These are phyloP conservation scores for Orbilia ellipsospora DNA, from an alignment of 2,329 filamentous ascomycete species.

Conservation along the genomic window DNA sequence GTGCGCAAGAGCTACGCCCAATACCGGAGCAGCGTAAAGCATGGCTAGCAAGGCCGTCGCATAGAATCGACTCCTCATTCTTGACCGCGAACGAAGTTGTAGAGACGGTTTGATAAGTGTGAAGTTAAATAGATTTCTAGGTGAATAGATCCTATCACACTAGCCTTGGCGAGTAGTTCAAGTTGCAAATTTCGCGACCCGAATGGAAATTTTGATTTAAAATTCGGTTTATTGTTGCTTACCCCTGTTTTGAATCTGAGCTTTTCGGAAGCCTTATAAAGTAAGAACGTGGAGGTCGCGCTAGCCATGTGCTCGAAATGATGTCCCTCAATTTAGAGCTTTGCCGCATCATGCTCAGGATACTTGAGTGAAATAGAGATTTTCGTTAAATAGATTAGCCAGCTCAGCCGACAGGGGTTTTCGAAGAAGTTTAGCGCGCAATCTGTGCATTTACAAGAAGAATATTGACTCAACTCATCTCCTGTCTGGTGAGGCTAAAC, in stretches of 20 bases:
- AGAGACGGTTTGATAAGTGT: no score
- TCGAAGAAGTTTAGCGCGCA: slow-evolving; percentile 16
- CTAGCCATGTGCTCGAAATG: slow-evolving; percentile 2
- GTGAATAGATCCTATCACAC: no score
- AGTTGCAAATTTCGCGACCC: no score
- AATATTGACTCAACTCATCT: slow-evolving; percentile 9
- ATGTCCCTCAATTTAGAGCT: slow-evolving; percentile 52
- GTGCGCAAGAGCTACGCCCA: slow-evolving; percentile 24
- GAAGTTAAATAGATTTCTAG: no score
- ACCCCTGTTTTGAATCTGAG: slow-evolving; percentile 1
- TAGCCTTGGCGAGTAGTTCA: no score
- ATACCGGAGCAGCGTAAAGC: slow-evolving; percentile 30
- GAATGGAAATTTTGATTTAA: slow-evolving; percentile 24
- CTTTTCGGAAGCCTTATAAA: not conserved
- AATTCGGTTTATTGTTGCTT: not conserved
- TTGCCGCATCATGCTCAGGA: slow-evolving; percentile 26
- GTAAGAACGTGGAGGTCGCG: slow-evolving; percentile 6
- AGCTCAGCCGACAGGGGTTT: not conserved
- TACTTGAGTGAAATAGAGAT: slow-evolving; percentile 11
- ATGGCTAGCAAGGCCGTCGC: slow-evolving; percentile 29
- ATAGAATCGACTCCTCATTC: not conserved
- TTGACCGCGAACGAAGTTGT: not conserved
- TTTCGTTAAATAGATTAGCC: slow-evolving; percentile 25
- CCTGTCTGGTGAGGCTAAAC: slow-evolving; percentile 2
- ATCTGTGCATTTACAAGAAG: not conserved